Evolutionary conservation across 202 grass and related monocot species (phyloP).

Genomic region (Alloteropsis angusta): DNA sequence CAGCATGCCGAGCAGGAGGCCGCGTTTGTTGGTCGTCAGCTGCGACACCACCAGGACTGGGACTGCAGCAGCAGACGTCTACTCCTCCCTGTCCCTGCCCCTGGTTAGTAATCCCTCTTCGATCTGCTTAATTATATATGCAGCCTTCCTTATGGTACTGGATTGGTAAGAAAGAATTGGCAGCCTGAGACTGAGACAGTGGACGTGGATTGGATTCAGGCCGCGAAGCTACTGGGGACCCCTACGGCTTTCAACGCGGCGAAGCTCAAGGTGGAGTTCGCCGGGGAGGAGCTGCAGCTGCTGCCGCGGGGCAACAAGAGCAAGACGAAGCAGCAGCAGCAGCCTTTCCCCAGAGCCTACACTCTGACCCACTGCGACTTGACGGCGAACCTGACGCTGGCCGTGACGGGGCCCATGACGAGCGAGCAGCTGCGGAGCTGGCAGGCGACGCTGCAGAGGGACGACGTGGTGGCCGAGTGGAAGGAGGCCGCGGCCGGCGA

Average conservation of each 20-base stretch:
- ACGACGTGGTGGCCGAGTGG: conserved; percentile 89
- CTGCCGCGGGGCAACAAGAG: conserved; percentile 10
- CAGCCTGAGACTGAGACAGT: no score
- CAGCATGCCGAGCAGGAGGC: not conserved
- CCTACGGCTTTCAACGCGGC: conserved; percentile 72
- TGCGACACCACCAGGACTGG: conserved; percentile 37
- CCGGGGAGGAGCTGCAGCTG: conserved; percentile 34
- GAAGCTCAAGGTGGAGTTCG: conserved; percentile 84
- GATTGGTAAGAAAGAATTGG: no score
- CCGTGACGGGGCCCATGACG: conserved; percentile 49
- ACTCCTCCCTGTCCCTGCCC: conserved; percentile 40
- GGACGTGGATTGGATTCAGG: conserved; percentile 7
- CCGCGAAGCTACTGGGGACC: conserved; percentile 66
- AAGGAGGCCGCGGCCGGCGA: conserved; percentile 46
- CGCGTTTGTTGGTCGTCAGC: conserved; percentile 43
- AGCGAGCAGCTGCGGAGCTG: conserved; percentile 51
- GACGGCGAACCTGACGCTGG: conserved; percentile 75
- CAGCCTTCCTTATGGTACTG: no score
- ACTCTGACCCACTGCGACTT: conserved; percentile 90
- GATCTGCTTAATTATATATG: no score
- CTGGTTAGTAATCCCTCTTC: not conserved
- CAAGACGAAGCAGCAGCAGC: not conserved
- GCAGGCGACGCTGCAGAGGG: conserved; percentile 55
- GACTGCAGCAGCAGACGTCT: no score
- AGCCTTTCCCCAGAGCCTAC: conserved; percentile 56